Base-by-base conservation (phyloP, 2,329 filamentous ascomycete genomes). In the Ceratocystiopsis brevicomis region DNA sequence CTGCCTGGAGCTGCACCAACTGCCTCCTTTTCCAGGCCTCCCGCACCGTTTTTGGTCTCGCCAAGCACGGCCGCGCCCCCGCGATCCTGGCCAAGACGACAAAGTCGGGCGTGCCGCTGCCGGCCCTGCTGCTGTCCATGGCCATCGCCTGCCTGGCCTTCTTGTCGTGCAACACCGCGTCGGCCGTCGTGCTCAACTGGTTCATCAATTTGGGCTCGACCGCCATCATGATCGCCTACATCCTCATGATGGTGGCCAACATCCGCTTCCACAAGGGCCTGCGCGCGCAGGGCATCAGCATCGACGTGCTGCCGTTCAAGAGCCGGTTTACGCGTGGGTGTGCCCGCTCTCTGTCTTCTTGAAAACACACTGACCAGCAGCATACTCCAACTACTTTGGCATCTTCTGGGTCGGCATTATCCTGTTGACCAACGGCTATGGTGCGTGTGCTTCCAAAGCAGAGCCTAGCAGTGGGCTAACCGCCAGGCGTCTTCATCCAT, bases 211-310 rank as follows among this genome's bases (percentile, higher is more conserved):
- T 52, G 16, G 62, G 77, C 35, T 79, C 78, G 17, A 76, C 25
- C 25, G 25, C 25, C 80, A 6, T 78, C 76, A 2, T 76, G 78
- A 45, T 65, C 82, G 17, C 73, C 82, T 54, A 73, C 76, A 40
- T 82, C 77, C 67, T 67, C 70, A 8, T 68, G 73, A 49, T 75
- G 81, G 51, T 73, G 71, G 78, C 76, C 0, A 84, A 80, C 56
- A 61, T 83, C 39, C 68, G 71, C 34, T 86, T 83, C 60, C 69
- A 77, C 56, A 68, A 73, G 46, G 79, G 76, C 1, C 67, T 79
- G 14, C 60, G 67, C 11, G 67, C 67, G 11, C 73, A 84, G 52
- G 77, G 77, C 6, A 64, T 84, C 36, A 64, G 73, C 42, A 67
- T 78, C 11, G 64, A 75, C 44, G 68, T 63, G 1, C 59, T 85